phyloP scores from a whole-genome alignment of 768 basidiomycete genomes.

The Thelephora aurantiotincta region DNA sequence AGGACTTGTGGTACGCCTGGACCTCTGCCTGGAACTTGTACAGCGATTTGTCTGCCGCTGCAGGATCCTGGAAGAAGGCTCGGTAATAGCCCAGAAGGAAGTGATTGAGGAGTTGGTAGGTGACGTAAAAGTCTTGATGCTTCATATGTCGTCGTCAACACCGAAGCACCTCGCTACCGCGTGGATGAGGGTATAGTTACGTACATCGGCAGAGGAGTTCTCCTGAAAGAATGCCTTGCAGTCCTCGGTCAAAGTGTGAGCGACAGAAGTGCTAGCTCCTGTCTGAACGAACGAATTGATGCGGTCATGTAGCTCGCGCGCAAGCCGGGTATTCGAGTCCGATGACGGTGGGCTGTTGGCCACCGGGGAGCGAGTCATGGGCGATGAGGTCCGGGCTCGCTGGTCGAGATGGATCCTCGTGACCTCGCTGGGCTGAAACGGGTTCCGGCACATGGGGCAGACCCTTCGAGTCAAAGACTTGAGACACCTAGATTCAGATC shows the following conservation, averaged over 20 bases:
- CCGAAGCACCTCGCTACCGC: background rate
- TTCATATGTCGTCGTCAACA: background rate
- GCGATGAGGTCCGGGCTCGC: constrained; percentile 17
- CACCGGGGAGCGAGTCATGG: background rate
- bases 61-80: background rate
- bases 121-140: background rate
- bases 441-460: constrained; percentile 53
- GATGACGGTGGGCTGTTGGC: constrained; percentile 8
- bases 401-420: constrained; percentile 49
- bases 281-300: constrained; percentile 39
- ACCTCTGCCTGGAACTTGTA: background rate
- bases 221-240: constrained; percentile 31
- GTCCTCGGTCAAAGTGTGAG: constrained; percentile 38
- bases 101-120: background rate
- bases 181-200: constrained; percentile 6
- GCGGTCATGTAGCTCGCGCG: constrained; percentile 37
- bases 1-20: background rate
- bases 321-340: constrained; percentile 24
- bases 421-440: constrained; percentile 30
- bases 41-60: background rate
- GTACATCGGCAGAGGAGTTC: constrained; percentile 32
- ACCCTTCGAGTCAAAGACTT: constrained; percentile 28
- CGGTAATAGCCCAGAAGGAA: background rate
- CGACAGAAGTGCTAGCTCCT: constrained; percentile 36
- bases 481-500: constrained; percentile 32